Conservation (phyloP, 1,139 yeast species). For the Kodamaea fungicola region DNA sequence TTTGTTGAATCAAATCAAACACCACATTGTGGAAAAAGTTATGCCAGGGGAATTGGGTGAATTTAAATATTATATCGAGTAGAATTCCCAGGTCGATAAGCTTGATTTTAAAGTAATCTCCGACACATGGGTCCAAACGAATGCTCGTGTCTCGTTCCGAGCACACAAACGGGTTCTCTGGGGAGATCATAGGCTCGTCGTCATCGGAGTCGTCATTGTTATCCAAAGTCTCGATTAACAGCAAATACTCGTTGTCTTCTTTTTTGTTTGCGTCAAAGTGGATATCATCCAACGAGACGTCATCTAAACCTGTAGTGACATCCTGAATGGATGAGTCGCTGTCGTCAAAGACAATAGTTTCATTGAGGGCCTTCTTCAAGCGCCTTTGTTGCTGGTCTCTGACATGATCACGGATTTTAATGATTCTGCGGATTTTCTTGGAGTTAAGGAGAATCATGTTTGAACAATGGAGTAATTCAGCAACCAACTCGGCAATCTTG, state of each 20-base stretch:
- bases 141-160: conserved; percentile 31
- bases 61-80: conserved; percentile 30
- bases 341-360: conserved; percentile 16
- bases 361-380: conserved; percentile 33
- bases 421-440: conserved; percentile 32
- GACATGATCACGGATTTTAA: conserved; percentile 34
- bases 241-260: conserved; percentile 7
- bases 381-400: conserved; percentile 30
- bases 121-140: conserved; percentile 37
- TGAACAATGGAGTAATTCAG: conserved; percentile 47
- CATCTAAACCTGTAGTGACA: conserved; percentile 38
- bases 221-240: conserved; percentile 7
- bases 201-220: conserved; percentile 38
- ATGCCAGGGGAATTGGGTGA: conserved; percentile 45
- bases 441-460: conserved; percentile 48
- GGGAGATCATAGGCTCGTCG: conserved; percentile 45
- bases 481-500: conserved; percentile 42
- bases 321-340: conserved; percentile 16
- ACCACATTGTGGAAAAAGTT: conserved; percentile 51
- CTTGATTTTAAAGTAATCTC: conserved; percentile 43
- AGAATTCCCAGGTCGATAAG: conserved; percentile 40
- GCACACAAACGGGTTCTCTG: conserved; percentile 49
- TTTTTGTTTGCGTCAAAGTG: conserved; percentile 12
- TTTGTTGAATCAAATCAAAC: conserved; percentile 47
- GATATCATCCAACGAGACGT: conserved; percentile 36